A percentile compares a stretch with the other conserved stretches of the same genome.
Evolutionary conservation across 2,329 filamentous ascomycete genomes (phyloP).

Genomic region (Epichloe sylvatica): DNA sequence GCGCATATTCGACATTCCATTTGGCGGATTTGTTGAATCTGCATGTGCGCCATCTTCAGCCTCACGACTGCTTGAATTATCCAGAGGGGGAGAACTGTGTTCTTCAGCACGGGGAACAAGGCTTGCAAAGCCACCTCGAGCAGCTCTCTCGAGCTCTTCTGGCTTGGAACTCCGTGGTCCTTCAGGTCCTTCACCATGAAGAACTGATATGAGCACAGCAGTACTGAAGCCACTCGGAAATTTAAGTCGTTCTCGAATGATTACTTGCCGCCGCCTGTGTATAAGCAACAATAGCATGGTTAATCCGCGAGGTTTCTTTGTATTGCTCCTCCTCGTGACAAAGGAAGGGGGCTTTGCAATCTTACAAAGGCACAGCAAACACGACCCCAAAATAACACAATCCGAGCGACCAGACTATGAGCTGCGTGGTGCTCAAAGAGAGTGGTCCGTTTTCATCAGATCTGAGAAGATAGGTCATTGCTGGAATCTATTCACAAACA

Average conservation of each 20-base stretch:
- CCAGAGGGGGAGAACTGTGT: not conserved
- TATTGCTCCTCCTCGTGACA: not conserved
- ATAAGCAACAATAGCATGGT: not conserved
- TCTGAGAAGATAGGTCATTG: constrained; percentile 72
- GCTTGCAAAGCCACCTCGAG: constrained; percentile 28
- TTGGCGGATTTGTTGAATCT: constrained; percentile 2
- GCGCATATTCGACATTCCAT: constrained; percentile 35
- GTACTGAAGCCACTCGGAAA: constrained; percentile 95
- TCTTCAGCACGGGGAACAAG: constrained; percentile 22
- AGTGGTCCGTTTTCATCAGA: constrained; percentile 68
- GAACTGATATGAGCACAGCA: constrained; percentile 77
- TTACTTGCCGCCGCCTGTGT: constrained; percentile 63
- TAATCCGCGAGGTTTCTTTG: no score
- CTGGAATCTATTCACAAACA: constrained; percentile 47
- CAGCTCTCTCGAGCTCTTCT: constrained; percentile 21
- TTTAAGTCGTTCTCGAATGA: constrained; percentile 79
- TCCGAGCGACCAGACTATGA: constrained; percentile 82
- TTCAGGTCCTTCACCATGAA: constrained; percentile 52
- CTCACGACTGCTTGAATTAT: not conserved
- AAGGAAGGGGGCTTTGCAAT: not conserved
- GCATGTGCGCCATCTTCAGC: not conserved
- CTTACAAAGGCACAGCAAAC: constrained; percentile 75
- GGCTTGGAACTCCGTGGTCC: constrained; percentile 20
- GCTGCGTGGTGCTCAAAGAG: constrained; percentile 55
- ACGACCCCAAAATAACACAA: constrained; percentile 95